Base-by-base conservation (phyloP, 306 rosid species). In the Gillenia trifoliata region DNA sequence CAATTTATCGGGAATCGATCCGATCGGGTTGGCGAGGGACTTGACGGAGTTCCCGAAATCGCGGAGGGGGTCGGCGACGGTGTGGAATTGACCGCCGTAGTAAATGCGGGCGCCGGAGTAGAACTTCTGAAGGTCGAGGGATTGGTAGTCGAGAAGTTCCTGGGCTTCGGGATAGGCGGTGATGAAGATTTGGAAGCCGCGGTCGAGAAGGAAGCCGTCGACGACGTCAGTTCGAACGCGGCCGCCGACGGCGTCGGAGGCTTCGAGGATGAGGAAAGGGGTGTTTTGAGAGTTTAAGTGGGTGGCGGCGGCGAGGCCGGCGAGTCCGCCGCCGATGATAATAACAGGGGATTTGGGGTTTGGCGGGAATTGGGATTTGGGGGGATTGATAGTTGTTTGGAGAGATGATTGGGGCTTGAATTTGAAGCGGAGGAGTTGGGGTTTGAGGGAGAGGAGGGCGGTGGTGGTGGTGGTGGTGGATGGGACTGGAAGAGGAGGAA, bases 171-270 rank as follows among this genome's bases (percentile, higher is more conserved):
- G 96, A 65, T 94, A 92, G 3, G 90, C 95, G 1, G 98, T 94
- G 80, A 94, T 94, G 87, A 94, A 92, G 85, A 94, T 94, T 78
- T 94, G 93, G 80, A 94, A 94, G 43, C 98, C 93, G 3, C 93
- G 95, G 84, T 94, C 95, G 7, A 94, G 91, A 64, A 82, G 86
- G 84, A 90, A 94, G 63, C 92, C 97, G 57, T 91, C 89, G 2
- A 91, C 83, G 62, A 56, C 8, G 70, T 94, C 96, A 2, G 98
- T 91, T 15, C 93, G 72, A 64, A 94, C 96, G 30, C 98, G 97
- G 47, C 91, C 95, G 0, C 95, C 97, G 20, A 91, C 89, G 31
- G 64, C 86, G 71, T 92, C 86, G 19, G 97, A 90, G 0, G 95
- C 86, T 81, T 88, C 97, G 15, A 94, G 87, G 70, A 94, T 81